phyloP scores from a whole-genome alignment of 208 protist species.

The Trypanosoma platydactyli region DNA sequence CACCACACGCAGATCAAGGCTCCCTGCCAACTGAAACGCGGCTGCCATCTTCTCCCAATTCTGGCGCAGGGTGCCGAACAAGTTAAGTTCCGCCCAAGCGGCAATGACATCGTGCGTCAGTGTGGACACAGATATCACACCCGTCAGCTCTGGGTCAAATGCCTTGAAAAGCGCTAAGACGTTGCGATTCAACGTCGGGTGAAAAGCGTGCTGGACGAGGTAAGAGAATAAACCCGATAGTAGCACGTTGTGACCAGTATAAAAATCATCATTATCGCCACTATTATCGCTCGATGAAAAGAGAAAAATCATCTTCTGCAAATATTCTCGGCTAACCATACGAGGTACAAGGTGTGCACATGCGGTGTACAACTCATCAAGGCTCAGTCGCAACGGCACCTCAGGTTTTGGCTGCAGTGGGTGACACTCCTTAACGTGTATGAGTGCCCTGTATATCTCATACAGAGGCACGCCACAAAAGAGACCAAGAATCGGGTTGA shows the following conservation, averaged over 20 bases:
- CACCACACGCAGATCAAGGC: conserved; percentile 26
- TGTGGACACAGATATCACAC: conserved; percentile 47
- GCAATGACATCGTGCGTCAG: conserved; percentile 41
- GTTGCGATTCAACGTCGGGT: conserved; percentile 57
- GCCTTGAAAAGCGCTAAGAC: conserved; percentile 58
- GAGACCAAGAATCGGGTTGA: conserved; percentile 68
- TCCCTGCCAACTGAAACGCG: conserved; percentile 37
- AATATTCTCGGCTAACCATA: conserved; percentile 50
- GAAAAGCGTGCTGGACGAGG: conserved; percentile 57
- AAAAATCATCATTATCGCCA: conserved; percentile 4
- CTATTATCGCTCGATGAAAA: conserved; percentile 18
- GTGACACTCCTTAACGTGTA: conserved; percentile 23
- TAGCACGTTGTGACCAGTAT: conserved; percentile 23
- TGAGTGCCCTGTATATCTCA: conserved; percentile 46
- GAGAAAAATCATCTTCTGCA: conserved; percentile 39
- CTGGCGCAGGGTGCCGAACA: conserved; percentile 66
- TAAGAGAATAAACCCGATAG: conserved; percentile 50
- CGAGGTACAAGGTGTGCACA: conserved; percentile 18
- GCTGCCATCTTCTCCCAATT: conserved; percentile 64
- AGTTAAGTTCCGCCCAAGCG: conserved; percentile 64
- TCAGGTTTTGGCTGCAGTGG: background rate
- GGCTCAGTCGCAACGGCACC: conserved; percentile 1
- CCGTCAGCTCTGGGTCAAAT: conserved; percentile 53
- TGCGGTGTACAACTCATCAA: conserved; percentile 22
- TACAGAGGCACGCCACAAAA: conserved; percentile 46